Evolutionary conservation across 2,329 filamentous ascomycete species (phyloP), one percentile per base, ranked within the genome.

Genomic region (Penicillium capsulatum): DNA sequence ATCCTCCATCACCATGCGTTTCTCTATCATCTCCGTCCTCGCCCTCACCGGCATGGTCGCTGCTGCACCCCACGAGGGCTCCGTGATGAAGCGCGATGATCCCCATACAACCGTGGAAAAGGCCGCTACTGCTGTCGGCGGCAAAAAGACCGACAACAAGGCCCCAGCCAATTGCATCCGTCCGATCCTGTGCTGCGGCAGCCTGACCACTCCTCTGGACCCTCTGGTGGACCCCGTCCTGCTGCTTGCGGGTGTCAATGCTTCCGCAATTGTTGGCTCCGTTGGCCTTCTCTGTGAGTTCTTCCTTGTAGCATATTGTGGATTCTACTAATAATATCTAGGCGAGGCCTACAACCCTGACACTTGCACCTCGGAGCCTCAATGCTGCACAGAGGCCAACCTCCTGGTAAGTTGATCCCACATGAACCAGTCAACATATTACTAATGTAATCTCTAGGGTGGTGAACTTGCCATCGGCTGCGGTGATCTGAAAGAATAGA

Each of bases 321-420:
- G 7, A 7, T 15, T 20, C 5, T 2, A 7, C 31, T 46, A 40
- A 47, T 10, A 4, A 14, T 30, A 15, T n/a, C 11, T 7, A 62
- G 58, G 59, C 38, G 44, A 54, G 34, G 30, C 46, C 6, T 59
- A 58, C 31, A 44, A 51, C 8, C 24, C 36, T 7, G 22, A 36
- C 8, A 37, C 17, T n/a, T 61, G 59, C 37, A 5, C 29, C 8
- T 38, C 44, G 9, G 39, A 19, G 17, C 57, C 56, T 32, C 48
- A 59, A 45, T 61, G 59, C 56, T 61, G 57, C 42, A 54, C 56
- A 13, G 56, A 61, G 44, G 50, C 40, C 27, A 60, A 59, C 36
- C 36, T 61, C 26, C 34, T 59, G 44, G 58, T 60, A 51, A 40
- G 53, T 48, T 27, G 4, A 17, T 17, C 14, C 13, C 15, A 15